phyloP scores from a whole-genome alignment of 148 eudicot genomes.

The Mesembryanthemum crystallinum region DNA sequence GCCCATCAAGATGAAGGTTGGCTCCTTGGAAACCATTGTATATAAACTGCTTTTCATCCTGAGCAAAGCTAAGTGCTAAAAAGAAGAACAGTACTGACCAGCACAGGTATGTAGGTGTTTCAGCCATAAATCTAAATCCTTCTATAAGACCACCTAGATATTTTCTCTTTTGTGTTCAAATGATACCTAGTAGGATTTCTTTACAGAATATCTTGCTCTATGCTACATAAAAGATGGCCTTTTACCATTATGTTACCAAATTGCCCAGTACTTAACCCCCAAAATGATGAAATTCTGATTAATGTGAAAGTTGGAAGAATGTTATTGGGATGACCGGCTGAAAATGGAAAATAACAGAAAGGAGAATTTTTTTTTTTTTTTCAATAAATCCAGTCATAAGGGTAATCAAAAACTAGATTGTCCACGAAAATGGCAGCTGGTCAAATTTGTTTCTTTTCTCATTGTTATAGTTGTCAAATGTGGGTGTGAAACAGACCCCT shows the following conservation, averaged over 20 bases:
- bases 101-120: not conserved
- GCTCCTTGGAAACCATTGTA: constrained; percentile 33
- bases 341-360: not conserved
- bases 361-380: not conserved
- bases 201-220: not conserved
- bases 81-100: constrained; percentile 5
- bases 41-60: constrained; percentile 27
- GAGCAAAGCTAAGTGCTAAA: constrained; percentile 10
- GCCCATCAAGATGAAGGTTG: constrained; percentile 26
- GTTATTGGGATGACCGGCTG: not conserved
- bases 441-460: not conserved
- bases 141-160: not conserved
- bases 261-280: not conserved
- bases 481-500: not conserved
- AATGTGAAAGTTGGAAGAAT: not conserved
- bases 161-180: not conserved
- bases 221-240: not conserved
- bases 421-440: not conserved
- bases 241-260: not conserved
- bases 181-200: not conserved
- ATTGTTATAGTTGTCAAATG: not conserved
- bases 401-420: not conserved
- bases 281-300: not conserved
- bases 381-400: not conserved
- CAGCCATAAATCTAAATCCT: constrained; percentile 17